Base-by-base conservation (phyloP, 148 eudicot species). In the Polygonum aviculare region DNA sequence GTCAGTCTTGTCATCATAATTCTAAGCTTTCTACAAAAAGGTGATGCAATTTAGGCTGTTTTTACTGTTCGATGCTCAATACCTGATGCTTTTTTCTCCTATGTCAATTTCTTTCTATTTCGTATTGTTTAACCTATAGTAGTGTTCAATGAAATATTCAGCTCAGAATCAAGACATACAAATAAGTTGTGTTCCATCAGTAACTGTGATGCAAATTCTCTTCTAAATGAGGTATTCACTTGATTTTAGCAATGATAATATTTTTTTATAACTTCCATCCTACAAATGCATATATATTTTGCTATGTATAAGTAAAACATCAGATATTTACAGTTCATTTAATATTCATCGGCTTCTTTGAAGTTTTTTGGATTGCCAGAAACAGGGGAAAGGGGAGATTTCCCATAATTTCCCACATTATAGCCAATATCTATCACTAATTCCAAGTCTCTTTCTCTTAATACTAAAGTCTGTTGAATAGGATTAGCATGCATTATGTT, bases 131-230 rank as follows among this genome's bases (percentile, higher is more conserved):
- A 65, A 65, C 71, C 41, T 65, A 60, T 60, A 60, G 9, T 72
- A 36, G 11, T 78, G 39, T 45, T 44, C 50, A 75, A 63, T 83
- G 80, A 47, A 52, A 38, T 65, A 54, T 41, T 40, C 90, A 89
- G 93, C 81, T 86, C 84, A 15, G 82, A 84, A 73, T 84, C 90
- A 80, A 84, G 77, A 55, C 89, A 90, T 52, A 90, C 93, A 22
- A 90, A 90, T 85, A 88, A 84, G 82, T 65, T 90, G 82, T 90
- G 93, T 76, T 90, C 93, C 47, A 90, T 90, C 81, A 90, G 91
- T 85, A 87, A 87, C 81, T 90, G 93, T 77, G 87, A 90, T 72
- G 77, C 91, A 75, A 84, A 87, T 77, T 89, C 93, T 39, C 93
- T 90, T 79, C 78, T 87, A 45, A 90, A 84, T 79, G 93, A 90